A percentile compares a stretch with the other conserved stretches of the same genome.
Conservation (phyloP, 441 rosid species). For the Bocquillonia castaneifolia region DNA sequence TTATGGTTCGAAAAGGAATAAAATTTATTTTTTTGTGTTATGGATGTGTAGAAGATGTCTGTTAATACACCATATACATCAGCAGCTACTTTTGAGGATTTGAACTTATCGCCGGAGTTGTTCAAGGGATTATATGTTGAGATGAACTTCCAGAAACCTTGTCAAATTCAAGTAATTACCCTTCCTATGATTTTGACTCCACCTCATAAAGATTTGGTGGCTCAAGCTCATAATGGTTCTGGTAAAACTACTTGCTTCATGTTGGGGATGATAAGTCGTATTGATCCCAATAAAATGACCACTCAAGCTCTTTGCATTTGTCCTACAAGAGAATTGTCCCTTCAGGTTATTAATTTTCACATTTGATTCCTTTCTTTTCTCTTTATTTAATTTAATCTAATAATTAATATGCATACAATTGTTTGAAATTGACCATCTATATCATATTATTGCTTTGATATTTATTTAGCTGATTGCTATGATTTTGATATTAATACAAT, state of each 20-base stretch:
- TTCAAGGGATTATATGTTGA: constrained; percentile 84
- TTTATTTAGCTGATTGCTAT: too few relatives aligned
- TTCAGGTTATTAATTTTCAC: constrained; percentile 78
- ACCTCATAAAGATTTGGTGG: constrained; percentile 77
- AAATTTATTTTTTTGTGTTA: too few relatives aligned
- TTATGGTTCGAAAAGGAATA: too few relatives aligned
- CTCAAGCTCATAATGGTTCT: constrained; percentile 96
- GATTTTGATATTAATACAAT: background rate
- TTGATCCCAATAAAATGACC: constrained; percentile 45
- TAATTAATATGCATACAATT: too few relatives aligned
- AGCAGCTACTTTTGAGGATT: constrained; percentile 71
- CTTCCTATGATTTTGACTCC: constrained; percentile 92
- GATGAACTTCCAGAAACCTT: constrained; percentile 90
- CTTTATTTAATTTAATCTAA: background rate
- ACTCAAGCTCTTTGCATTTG: constrained; percentile 96
- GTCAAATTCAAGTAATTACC: constrained; percentile 87
- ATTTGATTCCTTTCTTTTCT: background rate
- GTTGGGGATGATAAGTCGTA: constrained; percentile 90
- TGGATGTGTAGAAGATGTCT: constrained; percentile 46
- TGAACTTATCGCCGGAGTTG: constrained; percentile 69
- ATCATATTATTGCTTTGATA: too few relatives aligned
- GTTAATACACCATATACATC: constrained; percentile 85
- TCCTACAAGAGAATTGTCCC: constrained; percentile 87
- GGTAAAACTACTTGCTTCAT: constrained; percentile 97
- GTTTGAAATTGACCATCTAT: too few relatives aligned